Percentiles rank a stretch among this genome's conserved stretches.
Evolutionary conservation across 2,329 filamentous ascomycete genomes (phyloP).

Genomic region (Epichloe baconii): DNA sequence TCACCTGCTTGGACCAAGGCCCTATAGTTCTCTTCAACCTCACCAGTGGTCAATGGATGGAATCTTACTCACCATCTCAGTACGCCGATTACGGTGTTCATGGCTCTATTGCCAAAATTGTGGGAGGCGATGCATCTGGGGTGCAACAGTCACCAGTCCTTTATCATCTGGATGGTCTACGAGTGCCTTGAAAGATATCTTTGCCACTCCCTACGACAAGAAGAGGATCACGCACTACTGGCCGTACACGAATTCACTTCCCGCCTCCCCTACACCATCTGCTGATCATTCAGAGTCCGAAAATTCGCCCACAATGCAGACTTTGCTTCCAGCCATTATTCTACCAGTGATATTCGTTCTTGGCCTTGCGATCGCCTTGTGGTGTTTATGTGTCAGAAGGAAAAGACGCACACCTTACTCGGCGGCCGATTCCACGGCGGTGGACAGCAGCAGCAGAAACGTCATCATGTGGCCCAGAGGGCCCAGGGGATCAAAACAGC

Average conservation of each 20-base stretch:
- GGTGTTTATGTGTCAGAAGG: slow-evolving; percentile 39
- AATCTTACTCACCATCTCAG: slow-evolving; percentile 51
- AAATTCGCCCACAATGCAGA: not conserved
- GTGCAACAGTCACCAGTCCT: slow-evolving; percentile 57
- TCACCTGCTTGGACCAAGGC: slow-evolving; percentile 35
- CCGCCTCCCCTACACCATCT: not conserved
- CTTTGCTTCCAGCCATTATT: slow-evolving; percentile 9
- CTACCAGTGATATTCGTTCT: slow-evolving; percentile 4
- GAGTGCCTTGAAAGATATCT: slow-evolving; percentile 36
- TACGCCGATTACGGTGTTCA: slow-evolving; percentile 60
- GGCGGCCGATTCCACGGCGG: slow-evolving; percentile 26
- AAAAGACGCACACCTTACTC: slow-evolving; percentile 17
- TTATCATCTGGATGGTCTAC: slow-evolving; percentile 42
- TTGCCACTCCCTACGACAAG: slow-evolving; percentile 40
- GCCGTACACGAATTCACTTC: slow-evolving; percentile 34
- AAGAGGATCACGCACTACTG: slow-evolving; percentile 46
- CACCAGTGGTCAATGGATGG: slow-evolving; percentile 54
- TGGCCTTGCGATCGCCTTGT: slow-evolving; percentile 28
- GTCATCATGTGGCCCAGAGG: slow-evolving; percentile 41
- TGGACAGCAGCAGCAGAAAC: slow-evolving; percentile 32
- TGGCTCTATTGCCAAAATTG: slow-evolving; percentile 44
- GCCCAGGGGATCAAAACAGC: slow-evolving; percentile 27
- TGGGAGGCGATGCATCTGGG: slow-evolving; percentile 56
- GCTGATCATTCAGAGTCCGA: not conserved
- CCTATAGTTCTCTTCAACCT: slow-evolving; percentile 60